Evolutionary conservation across 2,329 filamentous ascomycete genomes (phyloP), one percentile per base, ranked within the genome.

Genomic region (Paracoccidioides brasiliensis): DNA sequence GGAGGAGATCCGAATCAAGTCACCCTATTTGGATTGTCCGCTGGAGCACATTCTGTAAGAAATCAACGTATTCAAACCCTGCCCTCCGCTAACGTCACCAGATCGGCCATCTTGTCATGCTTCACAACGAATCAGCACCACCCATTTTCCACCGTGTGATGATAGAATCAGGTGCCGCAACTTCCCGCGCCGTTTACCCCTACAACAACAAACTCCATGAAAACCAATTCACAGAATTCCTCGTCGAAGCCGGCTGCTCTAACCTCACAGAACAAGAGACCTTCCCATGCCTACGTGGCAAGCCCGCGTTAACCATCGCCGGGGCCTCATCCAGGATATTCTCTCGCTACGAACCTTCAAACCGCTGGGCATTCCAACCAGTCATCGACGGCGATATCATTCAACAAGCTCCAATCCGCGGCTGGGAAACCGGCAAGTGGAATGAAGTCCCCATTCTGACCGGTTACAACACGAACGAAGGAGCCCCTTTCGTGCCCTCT

Each of bases 401-500:
- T 54, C 73, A 76, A 2, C 72, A 76, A 32, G 69, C 78, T 9
- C 84, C 84, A 3, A 73, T 84, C 10, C 71, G 75, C n/a, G 75
- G 77, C n/a, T 85, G 81, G 81, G 66, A 72, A 32, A 70, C 75
- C 0, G 72, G 76, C 0, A 67, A 71, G 14, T 80, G 76, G 65
- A 74, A 83, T 60, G 74, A 75, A 59, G 73, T 84, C 6, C 80
- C 82, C 6, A 76, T 88, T 51, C 70, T 89, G 51, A 86, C 83
- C 0, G 85, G 85, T 6, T 88, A 83, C 72, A 84, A 83, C 67
- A 79, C 80, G 42, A 82, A 88, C 63, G 85, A 89, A 66, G 85
- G 84, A 14, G 77, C 81, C 0, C 66, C 75, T 41, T 88, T 88
- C 64, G 78, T 87, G 0, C 78, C 82, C 0, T 66, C 71, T 12